These are phyloP conservation scores for Rhizopogon roseolus DNA, from an alignment of 768 basidiomycete genomes.

Conservation along the genomic window DNA sequence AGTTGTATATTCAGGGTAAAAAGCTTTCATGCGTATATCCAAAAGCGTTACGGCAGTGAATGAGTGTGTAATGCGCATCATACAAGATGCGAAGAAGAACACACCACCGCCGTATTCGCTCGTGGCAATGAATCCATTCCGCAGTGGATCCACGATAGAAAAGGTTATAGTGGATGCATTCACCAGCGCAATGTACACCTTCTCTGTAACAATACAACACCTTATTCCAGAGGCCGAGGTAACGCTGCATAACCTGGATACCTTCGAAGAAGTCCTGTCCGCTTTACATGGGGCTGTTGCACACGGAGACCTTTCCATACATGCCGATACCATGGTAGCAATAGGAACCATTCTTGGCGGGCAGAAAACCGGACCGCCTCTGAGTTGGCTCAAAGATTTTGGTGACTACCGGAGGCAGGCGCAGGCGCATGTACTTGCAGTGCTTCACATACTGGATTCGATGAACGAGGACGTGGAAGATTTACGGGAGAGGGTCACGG, in stretches of 20 bases:
- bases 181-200: slow-evolving; percentile 55
- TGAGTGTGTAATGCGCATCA: slow-evolving; percentile 60
- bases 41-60: slow-evolving; percentile 69
- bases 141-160: slow-evolving; percentile 26
- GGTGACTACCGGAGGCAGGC: slow-evolving; percentile 58
- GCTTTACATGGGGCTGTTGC: slow-evolving; percentile 53
- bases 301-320: slow-evolving; percentile 43
- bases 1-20: neutral
- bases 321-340: too few species aligned
- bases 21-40: too few species aligned
- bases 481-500: slow-evolving; percentile 53
- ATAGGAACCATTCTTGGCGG: too few species aligned
- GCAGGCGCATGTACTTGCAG: slow-evolving; percentile 56
- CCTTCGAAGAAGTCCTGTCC: slow-evolving; percentile 56
- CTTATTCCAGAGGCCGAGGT: slow-evolving; percentile 66
- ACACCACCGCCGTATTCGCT: slow-evolving; percentile 23
- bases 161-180: slow-evolving; percentile 53
- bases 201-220: slow-evolving; percentile 46
- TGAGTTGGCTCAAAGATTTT: slow-evolving; percentile 49
- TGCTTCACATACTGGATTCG: slow-evolving; percentile 53
- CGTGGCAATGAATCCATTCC: slow-evolving; percentile 37
- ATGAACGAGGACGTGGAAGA: slow-evolving; percentile 78
- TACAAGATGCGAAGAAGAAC: slow-evolving; percentile 33
- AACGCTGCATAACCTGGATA: slow-evolving; percentile 49
- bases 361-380: slow-evolving; percentile 41